Evolutionary conservation across 2,329 filamentous ascomycete genomes (phyloP).

Genomic region (Colletotrichum filicis): DNA sequence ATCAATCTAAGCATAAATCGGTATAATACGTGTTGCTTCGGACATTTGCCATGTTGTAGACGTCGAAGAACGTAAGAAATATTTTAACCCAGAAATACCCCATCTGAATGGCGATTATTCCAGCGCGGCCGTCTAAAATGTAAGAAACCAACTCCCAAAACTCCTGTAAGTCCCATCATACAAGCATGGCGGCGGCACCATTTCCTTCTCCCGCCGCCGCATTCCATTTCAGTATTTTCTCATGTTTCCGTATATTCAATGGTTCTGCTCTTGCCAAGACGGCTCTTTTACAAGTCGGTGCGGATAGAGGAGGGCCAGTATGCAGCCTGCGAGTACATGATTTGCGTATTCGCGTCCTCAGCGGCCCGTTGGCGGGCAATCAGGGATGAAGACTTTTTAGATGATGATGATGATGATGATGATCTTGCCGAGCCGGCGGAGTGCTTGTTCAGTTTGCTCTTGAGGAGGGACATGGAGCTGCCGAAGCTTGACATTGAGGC

Average conservation of each 20-base stretch:
- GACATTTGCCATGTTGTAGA: background rate
- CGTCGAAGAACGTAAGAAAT: background rate
- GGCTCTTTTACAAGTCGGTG: background rate
- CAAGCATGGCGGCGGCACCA: background rate
- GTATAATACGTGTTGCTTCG: background rate
- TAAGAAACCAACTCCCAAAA: background rate
- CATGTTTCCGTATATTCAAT: background rate
- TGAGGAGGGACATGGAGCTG: conserved; percentile 26
- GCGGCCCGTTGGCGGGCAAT: conserved; percentile 28
- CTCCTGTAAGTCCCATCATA: background rate
- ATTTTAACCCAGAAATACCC: background rate
- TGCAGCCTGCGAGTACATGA: background rate
- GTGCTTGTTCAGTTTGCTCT: background rate
- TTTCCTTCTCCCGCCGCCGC: background rate
- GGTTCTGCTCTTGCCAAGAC: background rate
- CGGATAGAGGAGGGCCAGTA: conserved; percentile 3
- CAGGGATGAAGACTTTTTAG: conserved; percentile 23
- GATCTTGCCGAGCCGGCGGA: background rate
- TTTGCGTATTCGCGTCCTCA: conserved; percentile 6
- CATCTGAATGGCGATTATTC: background rate
- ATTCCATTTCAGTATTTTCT: background rate
- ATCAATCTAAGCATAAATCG: background rate
- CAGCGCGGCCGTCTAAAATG: background rate
- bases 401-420: background rate
- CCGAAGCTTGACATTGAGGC: conserved; percentile 36